Conservation (phyloP, 2,329 filamentous ascomycete species). For the Neonectria sp. region DNA sequence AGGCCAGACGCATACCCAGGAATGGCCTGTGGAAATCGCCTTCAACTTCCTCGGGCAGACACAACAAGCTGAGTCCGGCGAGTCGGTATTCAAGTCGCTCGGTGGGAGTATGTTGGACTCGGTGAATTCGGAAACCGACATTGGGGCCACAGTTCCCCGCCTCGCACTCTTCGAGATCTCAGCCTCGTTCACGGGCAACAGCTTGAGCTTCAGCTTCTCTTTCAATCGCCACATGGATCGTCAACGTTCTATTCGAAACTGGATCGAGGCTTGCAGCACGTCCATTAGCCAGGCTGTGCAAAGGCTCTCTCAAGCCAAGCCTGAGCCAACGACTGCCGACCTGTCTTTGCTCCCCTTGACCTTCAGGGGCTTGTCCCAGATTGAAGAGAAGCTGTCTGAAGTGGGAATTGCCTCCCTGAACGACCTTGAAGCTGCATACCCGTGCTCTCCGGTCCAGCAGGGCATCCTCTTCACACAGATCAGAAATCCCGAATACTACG, state of each 20-base stretch:
- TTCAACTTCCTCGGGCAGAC: constrained; percentile 43
- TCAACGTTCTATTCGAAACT: constrained; percentile 1
- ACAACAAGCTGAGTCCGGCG: constrained; percentile 10
- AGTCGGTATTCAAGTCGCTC: constrained; percentile 23
- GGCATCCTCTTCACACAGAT: constrained; percentile 42
- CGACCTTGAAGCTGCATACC: constrained; percentile 39
- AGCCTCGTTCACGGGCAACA: constrained; percentile 8
- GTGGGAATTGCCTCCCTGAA: background rate
- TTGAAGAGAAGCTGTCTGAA: constrained; percentile 5
- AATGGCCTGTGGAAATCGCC: constrained; percentile 33
- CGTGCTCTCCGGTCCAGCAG: constrained; percentile 42
- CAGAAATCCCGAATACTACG: constrained; percentile 34
- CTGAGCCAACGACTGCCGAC: background rate
- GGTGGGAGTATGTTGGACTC: constrained; percentile 19
- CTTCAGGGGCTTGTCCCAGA: constrained; percentile 1
- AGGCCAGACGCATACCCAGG: background rate
- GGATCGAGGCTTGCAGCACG: constrained; percentile 7
- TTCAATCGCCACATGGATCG: constrained; percentile 30
- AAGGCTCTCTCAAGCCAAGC: background rate
- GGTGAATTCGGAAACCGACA: constrained; percentile 24
- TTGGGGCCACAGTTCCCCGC: constrained; percentile 31
- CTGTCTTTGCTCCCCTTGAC: constrained; percentile 30
- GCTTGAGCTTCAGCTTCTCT: constrained; percentile 27
- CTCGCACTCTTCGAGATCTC: constrained; percentile 39
- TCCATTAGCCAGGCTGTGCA: background rate